phyloP scores from a whole-genome alignment of 148 eudicot species.

The Amaranthus hypochondriacus region DNA sequence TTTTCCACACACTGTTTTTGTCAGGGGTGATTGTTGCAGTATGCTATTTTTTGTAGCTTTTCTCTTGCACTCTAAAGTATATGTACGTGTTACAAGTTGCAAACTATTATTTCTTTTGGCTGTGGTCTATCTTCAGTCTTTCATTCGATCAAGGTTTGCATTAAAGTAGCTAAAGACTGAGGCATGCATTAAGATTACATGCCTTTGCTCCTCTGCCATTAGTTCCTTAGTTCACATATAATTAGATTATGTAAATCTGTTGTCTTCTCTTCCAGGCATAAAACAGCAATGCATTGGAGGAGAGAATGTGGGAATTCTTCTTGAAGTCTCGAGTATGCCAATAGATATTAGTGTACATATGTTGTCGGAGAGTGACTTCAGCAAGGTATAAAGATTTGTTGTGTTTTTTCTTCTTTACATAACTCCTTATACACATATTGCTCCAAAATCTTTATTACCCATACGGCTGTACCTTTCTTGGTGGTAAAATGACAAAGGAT shows the following conservation, averaged over 20 bases:
- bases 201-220: neutral
- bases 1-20: too few relatives aligned
- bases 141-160: neutral
- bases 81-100: neutral
- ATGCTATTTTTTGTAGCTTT: too few relatives aligned
- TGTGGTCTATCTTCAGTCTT: neutral
- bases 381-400: slow-evolving; percentile 20
- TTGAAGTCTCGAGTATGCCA: slow-evolving; percentile 29
- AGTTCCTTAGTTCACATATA: neutral
- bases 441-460: neutral
- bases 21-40: too few relatives aligned
- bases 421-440: neutral
- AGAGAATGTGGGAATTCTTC: slow-evolving; percentile 10
- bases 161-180: neutral
- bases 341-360: slow-evolving; percentile 22
- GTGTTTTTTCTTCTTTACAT: slow-evolving; percentile 2
- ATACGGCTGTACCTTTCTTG: neutral
- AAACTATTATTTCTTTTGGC: neutral
- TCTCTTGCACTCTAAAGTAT: neutral
- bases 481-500: too few relatives aligned
- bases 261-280: slow-evolving; percentile 14
- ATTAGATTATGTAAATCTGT: neutral
- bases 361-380: slow-evolving; percentile 32
- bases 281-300: slow-evolving; percentile 5
- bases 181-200: neutral